Evolutionary conservation across 2,329 filamentous ascomycete species (phyloP).

Genomic region (Fusarium stilboides): DNA sequence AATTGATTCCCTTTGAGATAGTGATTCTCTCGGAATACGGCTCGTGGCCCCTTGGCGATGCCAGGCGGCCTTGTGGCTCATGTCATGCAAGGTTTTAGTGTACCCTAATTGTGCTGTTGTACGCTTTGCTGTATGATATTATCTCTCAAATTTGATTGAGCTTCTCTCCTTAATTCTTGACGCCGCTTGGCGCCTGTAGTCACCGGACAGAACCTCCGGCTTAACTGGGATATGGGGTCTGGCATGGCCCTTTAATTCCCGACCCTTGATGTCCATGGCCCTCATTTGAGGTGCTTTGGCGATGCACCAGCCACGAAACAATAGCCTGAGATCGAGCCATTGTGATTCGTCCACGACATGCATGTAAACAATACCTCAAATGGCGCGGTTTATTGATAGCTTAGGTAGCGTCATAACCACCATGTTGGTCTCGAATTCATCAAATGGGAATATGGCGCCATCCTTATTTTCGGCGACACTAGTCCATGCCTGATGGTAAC

Average conservation of each 20-base stretch:
- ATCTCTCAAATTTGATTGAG: slow-evolving; percentile 9
- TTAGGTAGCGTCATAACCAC: neutral
- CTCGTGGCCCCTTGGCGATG: slow-evolving; percentile 35
- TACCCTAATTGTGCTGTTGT: slow-evolving; percentile 15
- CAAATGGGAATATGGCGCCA: slow-evolving; percentile 16
- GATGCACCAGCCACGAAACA: slow-evolving; percentile 30
- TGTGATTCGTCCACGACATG: slow-evolving; percentile 25
- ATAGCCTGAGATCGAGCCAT: slow-evolving; percentile 21
- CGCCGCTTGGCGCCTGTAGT: slow-evolving; percentile 25
- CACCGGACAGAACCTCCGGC: slow-evolving; percentile 32
- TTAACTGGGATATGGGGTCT: slow-evolving; percentile 17
- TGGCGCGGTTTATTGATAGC: slow-evolving; percentile 1
- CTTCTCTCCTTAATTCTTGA: slow-evolving; percentile 10
- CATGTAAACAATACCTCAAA: slow-evolving; percentile 14
- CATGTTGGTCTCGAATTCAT: neutral
- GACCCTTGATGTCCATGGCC: slow-evolving; percentile 4
- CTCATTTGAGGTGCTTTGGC: slow-evolving; percentile 7
- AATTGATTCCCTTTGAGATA: slow-evolving; percentile 13
- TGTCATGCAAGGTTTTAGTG: slow-evolving; percentile 8
- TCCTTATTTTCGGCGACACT: slow-evolving; percentile 11
- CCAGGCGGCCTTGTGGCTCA: slow-evolving; percentile 19
- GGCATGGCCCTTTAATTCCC: slow-evolving; percentile 5
- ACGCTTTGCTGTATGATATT: slow-evolving; percentile 3
- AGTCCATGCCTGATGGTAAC: slow-evolving; percentile 10
- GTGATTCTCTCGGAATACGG: slow-evolving; percentile 35